These are phyloP conservation scores for Colletotrichum zoysiae DNA, from an alignment of 2,329 filamentous ascomycete genomes.

Conservation along the genomic window DNA sequence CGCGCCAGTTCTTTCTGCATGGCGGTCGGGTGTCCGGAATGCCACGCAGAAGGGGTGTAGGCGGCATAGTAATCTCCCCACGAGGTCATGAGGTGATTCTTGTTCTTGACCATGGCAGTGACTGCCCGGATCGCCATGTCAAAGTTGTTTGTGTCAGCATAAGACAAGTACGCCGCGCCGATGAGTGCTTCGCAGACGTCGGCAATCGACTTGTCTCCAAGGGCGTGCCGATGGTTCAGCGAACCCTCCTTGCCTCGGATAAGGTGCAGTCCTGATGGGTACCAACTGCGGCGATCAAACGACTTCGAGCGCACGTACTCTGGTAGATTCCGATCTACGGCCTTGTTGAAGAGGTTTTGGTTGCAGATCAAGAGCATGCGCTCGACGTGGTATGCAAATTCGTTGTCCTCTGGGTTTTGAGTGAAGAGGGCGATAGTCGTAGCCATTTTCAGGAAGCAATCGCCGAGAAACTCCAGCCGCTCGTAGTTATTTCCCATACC, in stretches of 20 bases:
- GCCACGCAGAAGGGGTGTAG: constrained; percentile 80
- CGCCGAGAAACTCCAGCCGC: constrained; percentile 91
- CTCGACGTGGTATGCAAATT: constrained; percentile 89
- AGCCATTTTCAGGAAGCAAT: constrained; percentile 95
- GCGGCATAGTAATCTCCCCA: constrained; percentile 81
- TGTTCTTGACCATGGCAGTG: constrained; percentile 75
- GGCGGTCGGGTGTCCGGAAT: constrained; percentile 71
- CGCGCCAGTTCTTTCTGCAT: constrained; percentile 76
- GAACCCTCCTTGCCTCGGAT: constrained; percentile 77
- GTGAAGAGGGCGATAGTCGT: constrained; percentile 90
- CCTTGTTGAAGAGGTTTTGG: constrained; percentile 85
- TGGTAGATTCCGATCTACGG: constrained; percentile 73
- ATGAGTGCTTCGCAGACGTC: constrained; percentile 97
- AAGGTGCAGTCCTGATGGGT: constrained; percentile 82
- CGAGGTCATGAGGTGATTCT: constrained; percentile 75
- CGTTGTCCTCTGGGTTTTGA: constrained; percentile 79
- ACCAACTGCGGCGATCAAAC: constrained; percentile 89
- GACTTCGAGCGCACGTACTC: constrained; percentile 85
- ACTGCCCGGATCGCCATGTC: constrained; percentile 74
- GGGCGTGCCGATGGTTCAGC: constrained; percentile 68
- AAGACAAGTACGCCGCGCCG: constrained; percentile 79
- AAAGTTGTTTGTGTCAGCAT: constrained; percentile 57
- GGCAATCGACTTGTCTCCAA: constrained; percentile 91
- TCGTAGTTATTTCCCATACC: constrained; percentile 98
- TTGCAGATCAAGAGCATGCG: constrained; percentile 95